Evolutionary conservation across 169 alveolate genomes (phyloP), one percentile per base, ranked within the genome.

Genomic region (Eimeria sp.): DNA sequence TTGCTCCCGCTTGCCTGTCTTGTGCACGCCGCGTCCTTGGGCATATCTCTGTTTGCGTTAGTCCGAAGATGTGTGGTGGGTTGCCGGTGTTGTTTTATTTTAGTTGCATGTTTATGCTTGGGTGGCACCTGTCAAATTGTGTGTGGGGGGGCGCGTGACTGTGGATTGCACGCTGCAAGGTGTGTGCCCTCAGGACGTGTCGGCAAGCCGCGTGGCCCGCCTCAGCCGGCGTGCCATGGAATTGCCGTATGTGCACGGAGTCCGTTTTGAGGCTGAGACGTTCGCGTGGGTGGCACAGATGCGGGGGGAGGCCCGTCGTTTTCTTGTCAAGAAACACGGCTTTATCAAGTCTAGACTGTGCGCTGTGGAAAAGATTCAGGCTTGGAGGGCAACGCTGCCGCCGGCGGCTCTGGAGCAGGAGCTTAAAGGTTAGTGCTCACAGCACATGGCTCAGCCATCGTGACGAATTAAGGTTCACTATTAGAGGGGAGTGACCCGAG

Each of bases 211-310:
- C 6, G 93, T 95, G 20, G 94, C 70, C 20, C 92, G 95, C 9
- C 72, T 95, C 43, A 87, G 96, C 84, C 43, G 80, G n/a, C 72
- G 91, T 13, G 97, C 97, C 11, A 89, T 89, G 95, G 96, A 95
- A 61, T 54, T 95, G 61, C 97, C 97, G 40, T 95, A 95, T 47
- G 97, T 95, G 72, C 97, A 89, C 65, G 97, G 97, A 16, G 97
- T 95, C 20, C 89, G 89, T 11, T 95, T 95, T 75, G 97, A 95
- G 58, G 95, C 95, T 13, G 97, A 78, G 70, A 51, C 88, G 40
- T 95, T 95, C 30, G 92, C 95, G 3, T 89, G 97, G 95, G 80
- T 87, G 80, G 97, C 97, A n/a, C 63, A 47, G 75, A 78, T 95
- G 83, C 65, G 95, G 72, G 83, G 67, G 45, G 95, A 72, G 27